Evolutionary conservation across 495 filamentous ascomycete species (phyloP).

Genomic region (Neurospora pannonica): DNA sequence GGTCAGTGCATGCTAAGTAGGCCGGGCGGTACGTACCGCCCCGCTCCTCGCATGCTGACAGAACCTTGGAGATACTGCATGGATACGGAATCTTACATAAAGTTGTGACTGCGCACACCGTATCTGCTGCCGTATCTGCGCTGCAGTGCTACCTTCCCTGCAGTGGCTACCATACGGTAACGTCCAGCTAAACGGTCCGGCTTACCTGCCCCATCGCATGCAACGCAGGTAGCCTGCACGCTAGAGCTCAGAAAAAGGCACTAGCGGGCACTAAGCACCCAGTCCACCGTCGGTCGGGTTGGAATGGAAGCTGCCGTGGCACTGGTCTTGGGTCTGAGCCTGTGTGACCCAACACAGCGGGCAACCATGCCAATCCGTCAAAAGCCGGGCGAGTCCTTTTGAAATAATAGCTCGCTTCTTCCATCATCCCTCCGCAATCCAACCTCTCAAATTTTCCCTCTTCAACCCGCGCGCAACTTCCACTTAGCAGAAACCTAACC

Average conservation of each 20-base stretch:
- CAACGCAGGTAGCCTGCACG: not conserved
- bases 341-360: slow-evolving; percentile 19
- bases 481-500: not conserved
- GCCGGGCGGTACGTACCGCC: not conserved
- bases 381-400: slow-evolving; percentile 14
- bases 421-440: slow-evolving; percentile 1
- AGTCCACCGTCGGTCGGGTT: not conserved
- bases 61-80: not conserved
- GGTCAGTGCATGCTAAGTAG: not conserved
- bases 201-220: not conserved
- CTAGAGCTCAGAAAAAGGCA: not conserved
- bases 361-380: slow-evolving; percentile 16
- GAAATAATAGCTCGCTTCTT: slow-evolving; percentile 6
- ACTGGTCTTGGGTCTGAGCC: slow-evolving; percentile 6
- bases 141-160: not conserved
- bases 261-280: not conserved
- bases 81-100: not conserved
- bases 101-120: not conserved
- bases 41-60: not conserved
- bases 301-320: not conserved
- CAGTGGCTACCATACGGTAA: not conserved
- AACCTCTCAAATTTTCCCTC: not conserved
- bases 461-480: not conserved
- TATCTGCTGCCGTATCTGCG: not conserved
- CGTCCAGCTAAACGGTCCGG: not conserved